A percentile compares a stretch with the other conserved stretches of the same genome.
These are phyloP conservation scores for Eucalyptus leucophloia DNA, from an alignment of 345 rosid species.

Conservation along the genomic window DNA sequence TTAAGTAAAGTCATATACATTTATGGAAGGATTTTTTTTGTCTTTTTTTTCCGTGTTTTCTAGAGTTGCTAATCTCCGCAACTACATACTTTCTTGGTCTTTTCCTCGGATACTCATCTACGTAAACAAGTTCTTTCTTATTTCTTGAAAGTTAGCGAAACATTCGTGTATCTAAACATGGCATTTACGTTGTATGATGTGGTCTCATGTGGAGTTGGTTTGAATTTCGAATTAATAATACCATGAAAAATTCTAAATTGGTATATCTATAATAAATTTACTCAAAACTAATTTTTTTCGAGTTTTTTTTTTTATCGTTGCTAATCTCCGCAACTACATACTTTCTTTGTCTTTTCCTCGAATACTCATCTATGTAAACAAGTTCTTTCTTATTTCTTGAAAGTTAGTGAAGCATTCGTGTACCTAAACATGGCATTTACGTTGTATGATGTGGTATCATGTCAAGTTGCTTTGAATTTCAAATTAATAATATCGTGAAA, in stretches of 20 bases:
- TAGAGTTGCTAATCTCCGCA: neutral
- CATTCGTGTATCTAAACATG: neutral
- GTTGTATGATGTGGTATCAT: too few species aligned
- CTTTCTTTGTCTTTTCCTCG: neutral
- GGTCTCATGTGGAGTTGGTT: neutral
- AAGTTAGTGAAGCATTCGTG: neutral
- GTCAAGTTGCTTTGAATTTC: neutral
- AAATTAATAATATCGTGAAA: neutral
- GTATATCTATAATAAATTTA: accelerated
- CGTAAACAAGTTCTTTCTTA: neutral
- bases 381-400: neutral
- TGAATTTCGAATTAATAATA: neutral
- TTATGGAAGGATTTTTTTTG: neutral
- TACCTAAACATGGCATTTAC: neutral
- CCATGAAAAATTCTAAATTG: accelerated
- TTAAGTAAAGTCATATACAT: neutral
- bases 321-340: neutral
- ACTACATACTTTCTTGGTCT: neutral
- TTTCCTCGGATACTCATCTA: neutral
- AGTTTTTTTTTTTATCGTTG: too few species aligned
- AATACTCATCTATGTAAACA: neutral
- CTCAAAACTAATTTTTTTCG: accelerated
- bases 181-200: neutral
- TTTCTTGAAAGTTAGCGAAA: neutral
- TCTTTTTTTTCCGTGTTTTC: neutral